phyloP scores from a whole-genome alignment of 805 yeast species.

The Yarrowia osloensis region DNA sequence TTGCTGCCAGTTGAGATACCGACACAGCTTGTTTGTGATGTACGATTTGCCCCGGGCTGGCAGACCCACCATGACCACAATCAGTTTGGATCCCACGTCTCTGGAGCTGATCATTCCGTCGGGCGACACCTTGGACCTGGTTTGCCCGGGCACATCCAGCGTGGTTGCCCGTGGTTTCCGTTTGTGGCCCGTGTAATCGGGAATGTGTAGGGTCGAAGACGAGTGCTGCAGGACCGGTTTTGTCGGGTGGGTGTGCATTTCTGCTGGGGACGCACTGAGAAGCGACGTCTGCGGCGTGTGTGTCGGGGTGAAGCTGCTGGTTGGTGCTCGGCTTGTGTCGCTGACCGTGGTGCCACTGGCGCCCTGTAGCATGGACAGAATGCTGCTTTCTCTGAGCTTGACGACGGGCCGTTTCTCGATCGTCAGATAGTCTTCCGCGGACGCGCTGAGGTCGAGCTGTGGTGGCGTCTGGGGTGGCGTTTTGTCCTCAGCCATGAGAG shows the following conservation, averaged over 20 bases:
- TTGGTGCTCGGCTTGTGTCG: slow-evolving; percentile 12
- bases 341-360: slow-evolving; percentile 15
- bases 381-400: slow-evolving; percentile 16
- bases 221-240: slow-evolving; percentile 5
- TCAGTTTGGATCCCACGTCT: slow-evolving; percentile 81
- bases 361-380: slow-evolving; percentile 16
- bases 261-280: neutral
- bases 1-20: slow-evolving; percentile 92
- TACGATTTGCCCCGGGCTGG: slow-evolving; percentile 97
- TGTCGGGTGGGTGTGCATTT: neutral
- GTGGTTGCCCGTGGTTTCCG: slow-evolving; percentile 63
- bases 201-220: slow-evolving; percentile 4
- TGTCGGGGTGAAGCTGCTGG: neutral
- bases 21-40: slow-evolving; percentile 83
- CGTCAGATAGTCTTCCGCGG: slow-evolving; percentile 6
- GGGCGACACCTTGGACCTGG: slow-evolving; percentile 75
- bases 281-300: neutral
- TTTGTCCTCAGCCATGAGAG: slow-evolving; percentile 9
- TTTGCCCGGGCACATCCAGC: slow-evolving; percentile 88
- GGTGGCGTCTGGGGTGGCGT: slow-evolving; percentile 28
- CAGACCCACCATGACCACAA: slow-evolving; percentile 91
- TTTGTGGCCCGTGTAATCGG: slow-evolving; percentile 17
- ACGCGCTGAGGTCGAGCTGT: slow-evolving; percentile 6
- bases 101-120: slow-evolving; percentile 51
- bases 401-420: slow-evolving; percentile 18